Evolutionary conservation across 257 asterid species (phyloP).

Genomic region (Solanum bulbocastanum): DNA sequence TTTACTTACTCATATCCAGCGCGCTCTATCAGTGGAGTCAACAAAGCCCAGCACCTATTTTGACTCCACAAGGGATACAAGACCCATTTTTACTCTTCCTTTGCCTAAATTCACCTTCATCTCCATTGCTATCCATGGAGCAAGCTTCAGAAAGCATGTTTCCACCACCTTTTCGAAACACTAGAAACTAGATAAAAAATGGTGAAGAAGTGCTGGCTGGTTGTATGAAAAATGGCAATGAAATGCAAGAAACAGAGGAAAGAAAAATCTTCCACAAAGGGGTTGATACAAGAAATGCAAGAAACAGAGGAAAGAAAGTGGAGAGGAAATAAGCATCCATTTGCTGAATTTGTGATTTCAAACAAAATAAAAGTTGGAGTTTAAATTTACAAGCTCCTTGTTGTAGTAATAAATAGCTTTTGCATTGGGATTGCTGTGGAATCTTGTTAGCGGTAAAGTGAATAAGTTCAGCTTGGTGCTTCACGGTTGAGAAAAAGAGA

Average conservation of each 20-base stretch:
- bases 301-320: conserved; percentile 4
- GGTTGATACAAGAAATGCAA: conserved; percentile 11
- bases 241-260: background rate
- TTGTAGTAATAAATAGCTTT: background rate
- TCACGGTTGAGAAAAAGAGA: background rate
- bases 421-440: background rate
- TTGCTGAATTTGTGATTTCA: conserved; percentile 6
- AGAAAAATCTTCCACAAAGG: background rate
- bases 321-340: conserved; percentile 15
- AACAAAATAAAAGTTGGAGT: background rate
- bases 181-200: background rate
- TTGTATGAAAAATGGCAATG: background rate
- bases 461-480: background rate
- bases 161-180: background rate
- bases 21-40: background rate
- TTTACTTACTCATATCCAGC: background rate
- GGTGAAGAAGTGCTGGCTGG: background rate
- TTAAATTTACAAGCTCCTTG: background rate
- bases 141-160: background rate
- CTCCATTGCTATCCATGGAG: background rate
- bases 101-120: background rate
- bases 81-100: background rate
- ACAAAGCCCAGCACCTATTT: background rate
- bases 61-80: background rate
- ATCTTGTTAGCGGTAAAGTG: background rate